phyloP scores from a whole-genome alignment of 805 yeast genomes.

The Kodamaea nitidulidarum region DNA sequence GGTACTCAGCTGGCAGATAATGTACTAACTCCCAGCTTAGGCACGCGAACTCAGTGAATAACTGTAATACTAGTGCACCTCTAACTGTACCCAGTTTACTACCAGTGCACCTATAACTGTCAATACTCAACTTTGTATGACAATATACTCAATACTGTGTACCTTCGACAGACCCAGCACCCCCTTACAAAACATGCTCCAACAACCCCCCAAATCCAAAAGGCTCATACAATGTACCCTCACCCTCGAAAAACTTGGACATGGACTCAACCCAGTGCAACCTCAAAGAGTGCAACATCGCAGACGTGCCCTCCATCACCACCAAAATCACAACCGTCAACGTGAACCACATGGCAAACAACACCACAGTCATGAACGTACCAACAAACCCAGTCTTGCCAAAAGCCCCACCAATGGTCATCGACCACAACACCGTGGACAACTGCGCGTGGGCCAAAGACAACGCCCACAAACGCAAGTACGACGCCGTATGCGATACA shows the following conservation, averaged over 20 bases:
- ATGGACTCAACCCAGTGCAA: slow-evolving; percentile 81
- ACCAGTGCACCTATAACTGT: no score
- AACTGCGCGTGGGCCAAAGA: slow-evolving; percentile 79
- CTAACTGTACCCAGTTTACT: no score
- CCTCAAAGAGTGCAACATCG: slow-evolving; percentile 74
- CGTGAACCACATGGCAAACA: slow-evolving; percentile 74
- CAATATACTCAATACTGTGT: no score
- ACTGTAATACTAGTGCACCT: no score
- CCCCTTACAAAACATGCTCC: slow-evolving; percentile 11
- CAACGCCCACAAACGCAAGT: slow-evolving; percentile 73
- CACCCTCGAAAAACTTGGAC: slow-evolving; percentile 78
- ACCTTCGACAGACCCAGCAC: no score
- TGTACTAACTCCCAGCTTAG: no score
- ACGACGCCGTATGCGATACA: slow-evolving; percentile 78
- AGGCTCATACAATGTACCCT: slow-evolving; percentile 66
- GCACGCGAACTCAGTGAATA: no score
- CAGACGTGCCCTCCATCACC: slow-evolving; percentile 81
- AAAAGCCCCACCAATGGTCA: slow-evolving; percentile 67
- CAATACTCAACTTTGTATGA: no score
- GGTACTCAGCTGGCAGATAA: no score
- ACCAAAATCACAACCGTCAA: slow-evolving; percentile 67
- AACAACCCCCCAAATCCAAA: slow-evolving; percentile 28
- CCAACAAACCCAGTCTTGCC: slow-evolving; percentile 52
- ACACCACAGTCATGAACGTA: slow-evolving; percentile 51
- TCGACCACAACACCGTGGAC: slow-evolving; percentile 69